Conservation (phyloP, 1,139 yeast species). For the Scheffersomyces stambukii region DNA sequence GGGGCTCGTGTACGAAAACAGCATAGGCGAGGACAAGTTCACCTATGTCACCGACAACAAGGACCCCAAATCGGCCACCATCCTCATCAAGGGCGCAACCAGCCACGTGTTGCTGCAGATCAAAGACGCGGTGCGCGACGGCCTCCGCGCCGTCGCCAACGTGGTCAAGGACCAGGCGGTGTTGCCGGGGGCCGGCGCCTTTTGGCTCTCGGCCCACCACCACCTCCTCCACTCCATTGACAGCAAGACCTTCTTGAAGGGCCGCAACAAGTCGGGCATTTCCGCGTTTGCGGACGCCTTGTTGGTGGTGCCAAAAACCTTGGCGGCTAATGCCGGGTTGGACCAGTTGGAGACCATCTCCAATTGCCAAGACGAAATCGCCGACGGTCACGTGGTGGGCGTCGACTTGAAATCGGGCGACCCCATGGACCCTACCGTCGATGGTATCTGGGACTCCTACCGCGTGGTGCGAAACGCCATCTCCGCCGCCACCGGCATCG, state of each 20-base stretch:
- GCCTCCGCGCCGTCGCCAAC: conserved; percentile 90
- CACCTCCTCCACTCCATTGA: conserved; percentile 52
- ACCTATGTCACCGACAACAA: conserved; percentile 91
- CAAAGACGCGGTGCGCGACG: conserved; percentile 96
- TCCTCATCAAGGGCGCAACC: conserved; percentile 90
- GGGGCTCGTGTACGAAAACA: conserved; percentile 87
- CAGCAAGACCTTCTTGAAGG: conserved; percentile 57
- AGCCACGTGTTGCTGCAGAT: conserved; percentile 85
- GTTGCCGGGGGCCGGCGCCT: conserved; percentile 97
- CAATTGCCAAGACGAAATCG: conserved; percentile 85
- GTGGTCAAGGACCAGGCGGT: conserved; percentile 81
- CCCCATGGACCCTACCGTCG: conserved; percentile 91
- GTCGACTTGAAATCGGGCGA: conserved; percentile 89
- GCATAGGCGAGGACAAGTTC: conserved; percentile 95
- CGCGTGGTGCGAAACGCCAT: conserved; percentile 91
- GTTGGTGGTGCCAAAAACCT: conserved; percentile 86
- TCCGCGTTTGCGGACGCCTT: conserved; percentile 92
- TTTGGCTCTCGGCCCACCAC: conserved; percentile 76
- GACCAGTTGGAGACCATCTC: conserved; percentile 89
- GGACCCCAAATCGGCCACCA: conserved; percentile 89
- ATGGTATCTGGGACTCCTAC: conserved; percentile 96
- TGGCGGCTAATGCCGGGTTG: conserved; percentile 88
- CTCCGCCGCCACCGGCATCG: conserved; percentile 90
- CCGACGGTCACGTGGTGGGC: conserved; percentile 82
- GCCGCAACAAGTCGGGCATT: conserved; percentile 85